These are phyloP conservation scores for Antrodiella citrinella DNA, from an alignment of 768 basidiomycete species.

Conservation along the genomic window DNA sequence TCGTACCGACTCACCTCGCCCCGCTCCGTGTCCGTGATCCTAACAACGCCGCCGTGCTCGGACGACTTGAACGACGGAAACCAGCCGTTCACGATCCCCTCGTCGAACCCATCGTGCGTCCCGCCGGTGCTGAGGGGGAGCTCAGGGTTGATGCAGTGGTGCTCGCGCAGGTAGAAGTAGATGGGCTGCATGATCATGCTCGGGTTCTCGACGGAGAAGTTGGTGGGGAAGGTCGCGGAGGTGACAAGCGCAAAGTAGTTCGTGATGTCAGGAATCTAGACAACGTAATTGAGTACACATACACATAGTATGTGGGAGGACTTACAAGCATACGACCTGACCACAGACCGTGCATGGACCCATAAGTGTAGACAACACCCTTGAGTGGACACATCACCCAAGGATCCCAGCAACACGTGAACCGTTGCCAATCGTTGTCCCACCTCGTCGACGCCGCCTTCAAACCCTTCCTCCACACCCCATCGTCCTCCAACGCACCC, in stretches of 20 bases:
- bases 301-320: too few relatives aligned
- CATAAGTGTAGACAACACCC: slow-evolving; percentile 37
- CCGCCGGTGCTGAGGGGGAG: slow-evolving; percentile 21
- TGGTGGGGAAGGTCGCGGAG: slow-evolving; percentile 15
- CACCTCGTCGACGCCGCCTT: slow-evolving; percentile 32
- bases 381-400: slow-evolving; percentile 21
- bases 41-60: slow-evolving; percentile 4
- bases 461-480: slow-evolving; percentile 18
- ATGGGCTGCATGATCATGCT: slow-evolving; percentile 39
- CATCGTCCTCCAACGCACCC: slow-evolving; percentile 17
- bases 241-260: slow-evolving; percentile 23
- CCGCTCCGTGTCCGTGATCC: slow-evolving; percentile 4
- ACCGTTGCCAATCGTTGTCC: slow-evolving; percentile 54
- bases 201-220: slow-evolving; percentile 22
- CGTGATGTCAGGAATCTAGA: slow-evolving; percentile 26
- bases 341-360: slow-evolving; percentile 50
- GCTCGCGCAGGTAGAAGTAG: slow-evolving; percentile 53
- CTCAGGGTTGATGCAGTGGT: slow-evolving; percentile 37
- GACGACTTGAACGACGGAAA: slow-evolving; percentile 17
- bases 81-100: slow-evolving; percentile 37
- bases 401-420: slow-evolving; percentile 37
- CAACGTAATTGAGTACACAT: slow-evolving; percentile 3
- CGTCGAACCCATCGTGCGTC: slow-evolving; percentile 18
- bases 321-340: slow-evolving; percentile 56
- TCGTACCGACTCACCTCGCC: neutral